A percentile compares a stretch with the other conserved stretches of the same genome.
Evolutionary conservation across 441 rosid species (phyloP).

Genomic region (Populus hybrid): DNA sequence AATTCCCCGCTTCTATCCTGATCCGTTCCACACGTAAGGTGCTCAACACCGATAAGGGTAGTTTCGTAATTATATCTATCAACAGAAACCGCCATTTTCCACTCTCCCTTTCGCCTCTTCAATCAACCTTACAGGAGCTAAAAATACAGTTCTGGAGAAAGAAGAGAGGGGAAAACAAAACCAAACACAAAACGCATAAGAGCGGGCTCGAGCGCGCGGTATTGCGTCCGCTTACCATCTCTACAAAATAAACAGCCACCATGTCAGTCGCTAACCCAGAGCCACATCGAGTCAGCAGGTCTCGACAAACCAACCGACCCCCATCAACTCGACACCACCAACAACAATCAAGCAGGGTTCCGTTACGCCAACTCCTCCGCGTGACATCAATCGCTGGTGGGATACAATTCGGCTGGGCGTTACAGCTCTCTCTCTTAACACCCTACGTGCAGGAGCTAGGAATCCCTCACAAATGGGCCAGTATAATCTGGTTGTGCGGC

Average conservation of each 20-base stretch:
- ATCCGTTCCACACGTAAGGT: background rate
- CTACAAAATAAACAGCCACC: constrained; percentile 7
- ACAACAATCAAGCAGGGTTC: constrained; percentile 27
- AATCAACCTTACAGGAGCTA: background rate
- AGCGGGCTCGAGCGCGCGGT: background rate
- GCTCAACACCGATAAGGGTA: background rate
- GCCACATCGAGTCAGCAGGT: constrained; percentile 31
- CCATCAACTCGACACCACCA: constrained; percentile 5
- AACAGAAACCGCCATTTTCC: constrained; percentile 6
- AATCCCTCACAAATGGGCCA: constrained; percentile 95
- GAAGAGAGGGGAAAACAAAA: background rate
- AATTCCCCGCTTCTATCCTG: background rate
- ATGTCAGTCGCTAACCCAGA: constrained; percentile 40
- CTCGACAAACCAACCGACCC: constrained; percentile 24
- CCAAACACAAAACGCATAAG: background rate
- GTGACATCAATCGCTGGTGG: constrained; percentile 94
- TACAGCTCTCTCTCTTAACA: constrained; percentile 81
- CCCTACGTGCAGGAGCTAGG: constrained; percentile 98
- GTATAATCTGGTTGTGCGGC: constrained; percentile 93
- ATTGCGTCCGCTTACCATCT: background rate
- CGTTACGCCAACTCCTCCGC: constrained; percentile 62
- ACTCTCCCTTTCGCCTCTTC: background rate
- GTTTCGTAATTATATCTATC: background rate
- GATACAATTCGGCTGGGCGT: constrained; percentile 31
- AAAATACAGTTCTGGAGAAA: background rate